Evolutionary conservation across 176 grass and related monocot genomes (phyloP), one percentile per base, ranked within the genome.

Genomic region (Oryza longistaminata): DNA sequence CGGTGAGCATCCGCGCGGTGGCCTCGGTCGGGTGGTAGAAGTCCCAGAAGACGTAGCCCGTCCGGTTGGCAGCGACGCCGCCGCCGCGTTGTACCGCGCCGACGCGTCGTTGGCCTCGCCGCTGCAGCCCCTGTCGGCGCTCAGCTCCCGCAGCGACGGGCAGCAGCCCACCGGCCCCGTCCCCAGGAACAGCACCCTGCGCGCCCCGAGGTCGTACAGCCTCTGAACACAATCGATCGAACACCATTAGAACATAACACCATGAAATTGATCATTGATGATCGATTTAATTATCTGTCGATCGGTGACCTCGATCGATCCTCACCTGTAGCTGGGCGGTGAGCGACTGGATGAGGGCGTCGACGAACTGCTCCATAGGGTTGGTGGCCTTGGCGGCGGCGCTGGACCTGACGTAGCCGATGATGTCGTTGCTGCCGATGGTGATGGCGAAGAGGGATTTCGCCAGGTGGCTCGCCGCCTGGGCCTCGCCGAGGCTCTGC

Each of bases 361-460:
- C 79, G 0, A 93, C 85, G 39, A 90, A 92, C 45, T 87, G 87
- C 39, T 94, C 88, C 3, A 78, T 22, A 8, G 92, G 66, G 3
- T 14, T 86, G 19, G 9, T 35, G 69, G 75, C 71, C 61, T 71
- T 82, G 58, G 34, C 35, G 37, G 62, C 65, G 0, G 90, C 39
- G 77, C 27, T 81, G 49, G 79, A 86, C 74, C 73, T 95, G 39
- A 73, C 91, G 83, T 97, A 97, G 66, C 88, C 82, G 58, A 93
- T 76, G n/a, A 97, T 86, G 62, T 97, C 95, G 76, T 97, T 97
- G 90, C 95, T 97, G 71, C 95, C 92, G 71, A 97, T 92, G 40
- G 94, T 84, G 75, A 97, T 55, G 73, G 64, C 75, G 61, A 97
- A 97, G 83, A 97, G 73, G 70, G 95, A 97, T 34, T 74, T 93